Percentiles rank a stretch among this genome's conserved stretches.
phyloP scores from a whole-genome alignment of 1,284 basidiomycete genomes.

The Cutaneotrichosporon dermatis region DNA sequence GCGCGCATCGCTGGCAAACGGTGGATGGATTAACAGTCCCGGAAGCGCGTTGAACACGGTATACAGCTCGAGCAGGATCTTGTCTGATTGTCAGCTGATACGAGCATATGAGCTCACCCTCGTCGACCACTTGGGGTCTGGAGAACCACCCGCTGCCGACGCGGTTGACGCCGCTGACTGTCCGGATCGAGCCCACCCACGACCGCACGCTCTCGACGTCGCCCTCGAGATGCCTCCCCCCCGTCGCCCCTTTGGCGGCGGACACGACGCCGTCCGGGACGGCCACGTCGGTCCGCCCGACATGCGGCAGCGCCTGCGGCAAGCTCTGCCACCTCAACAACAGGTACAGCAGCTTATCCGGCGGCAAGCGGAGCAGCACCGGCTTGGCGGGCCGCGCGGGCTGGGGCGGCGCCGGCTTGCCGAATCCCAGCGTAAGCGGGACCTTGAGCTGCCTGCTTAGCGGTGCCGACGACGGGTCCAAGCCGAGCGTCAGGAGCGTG shows the following conservation, averaged over 20 bases:
- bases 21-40: slow-evolving; percentile 43
- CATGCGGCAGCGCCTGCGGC: slow-evolving; percentile 36
- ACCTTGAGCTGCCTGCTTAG: slow-evolving; percentile 37
- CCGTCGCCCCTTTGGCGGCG: slow-evolving; percentile 30
- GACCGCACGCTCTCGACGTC: slow-evolving; percentile 45
- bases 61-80: slow-evolving; percentile 42
- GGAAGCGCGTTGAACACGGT: slow-evolving; percentile 46
- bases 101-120: slow-evolving; percentile 30
- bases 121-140: slow-evolving; percentile 37
- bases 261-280: slow-evolving; percentile 36
- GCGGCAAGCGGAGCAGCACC: slow-evolving; percentile 43
- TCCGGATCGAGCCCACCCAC: slow-evolving; percentile 48
- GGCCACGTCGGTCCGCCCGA: slow-evolving; percentile 45
- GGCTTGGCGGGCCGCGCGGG: slow-evolving; percentile 20
- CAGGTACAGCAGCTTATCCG: slow-evolving; percentile 46
- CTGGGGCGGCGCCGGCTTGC: slow-evolving; percentile 19
- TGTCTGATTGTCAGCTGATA: slow-evolving; percentile 27
- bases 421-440: slow-evolving; percentile 44
- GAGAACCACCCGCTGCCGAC: slow-evolving; percentile 33
- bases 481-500: slow-evolving; percentile 45
- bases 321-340: slow-evolving; percentile 44
- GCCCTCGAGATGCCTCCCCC: slow-evolving; percentile 26
- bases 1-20: slow-evolving; percentile 38
- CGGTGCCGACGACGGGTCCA: slow-evolving; percentile 44
- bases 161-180: slow-evolving; percentile 26